Conservation (phyloP, 2,329 filamentous ascomycete genomes). For the Apiospora arundinis region DNA sequence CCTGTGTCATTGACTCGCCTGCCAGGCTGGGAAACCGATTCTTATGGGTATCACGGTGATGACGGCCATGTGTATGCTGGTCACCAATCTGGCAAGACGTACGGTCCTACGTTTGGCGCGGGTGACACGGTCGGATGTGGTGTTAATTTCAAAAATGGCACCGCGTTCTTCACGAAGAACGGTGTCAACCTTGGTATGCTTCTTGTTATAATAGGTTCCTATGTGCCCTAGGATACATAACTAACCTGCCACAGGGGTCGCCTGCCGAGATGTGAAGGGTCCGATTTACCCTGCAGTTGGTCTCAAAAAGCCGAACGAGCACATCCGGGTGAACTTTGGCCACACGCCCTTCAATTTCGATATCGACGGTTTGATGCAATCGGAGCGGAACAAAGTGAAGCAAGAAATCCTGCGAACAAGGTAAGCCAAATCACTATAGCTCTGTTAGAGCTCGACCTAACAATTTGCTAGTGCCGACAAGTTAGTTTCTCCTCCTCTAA, state of each 20-base stretch:
- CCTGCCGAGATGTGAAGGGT: slow-evolving; percentile 71
- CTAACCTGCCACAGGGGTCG: slow-evolving; percentile 61
- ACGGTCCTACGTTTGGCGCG: slow-evolving; percentile 61
- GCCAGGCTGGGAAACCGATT: slow-evolving; percentile 71
- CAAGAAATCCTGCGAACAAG: slow-evolving; percentile 63
- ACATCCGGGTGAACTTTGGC: slow-evolving; percentile 70
- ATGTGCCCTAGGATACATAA: not conserved
- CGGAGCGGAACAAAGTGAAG: slow-evolving; percentile 68
- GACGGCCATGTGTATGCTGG: slow-evolving; percentile 68
- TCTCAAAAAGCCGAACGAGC: slow-evolving; percentile 69
- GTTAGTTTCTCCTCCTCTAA: slow-evolving; percentile 65
- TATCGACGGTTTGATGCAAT: slow-evolving; percentile 85
- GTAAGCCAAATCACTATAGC: slow-evolving; percentile 33
- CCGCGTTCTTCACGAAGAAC: slow-evolving; percentile 74
- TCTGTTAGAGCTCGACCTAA: slow-evolving; percentile 4
- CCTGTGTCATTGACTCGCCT: slow-evolving; percentile 60
- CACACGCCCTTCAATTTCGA: slow-evolving; percentile 85
- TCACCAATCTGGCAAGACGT: slow-evolving; percentile 62
- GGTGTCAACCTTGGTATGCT: slow-evolving; percentile 59
- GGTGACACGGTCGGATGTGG: slow-evolving; percentile 69
- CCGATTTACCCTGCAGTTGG: slow-evolving; percentile 72
- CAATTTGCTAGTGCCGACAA: slow-evolving; percentile 54
- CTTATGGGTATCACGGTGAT: slow-evolving; percentile 74
- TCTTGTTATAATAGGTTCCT: slow-evolving; percentile 31
- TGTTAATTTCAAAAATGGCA: slow-evolving; percentile 68